These are phyloP conservation scores for Alternaria gansuensis DNA, from an alignment of 2,329 filamentous ascomycete species.

Conservation along the genomic window DNA sequence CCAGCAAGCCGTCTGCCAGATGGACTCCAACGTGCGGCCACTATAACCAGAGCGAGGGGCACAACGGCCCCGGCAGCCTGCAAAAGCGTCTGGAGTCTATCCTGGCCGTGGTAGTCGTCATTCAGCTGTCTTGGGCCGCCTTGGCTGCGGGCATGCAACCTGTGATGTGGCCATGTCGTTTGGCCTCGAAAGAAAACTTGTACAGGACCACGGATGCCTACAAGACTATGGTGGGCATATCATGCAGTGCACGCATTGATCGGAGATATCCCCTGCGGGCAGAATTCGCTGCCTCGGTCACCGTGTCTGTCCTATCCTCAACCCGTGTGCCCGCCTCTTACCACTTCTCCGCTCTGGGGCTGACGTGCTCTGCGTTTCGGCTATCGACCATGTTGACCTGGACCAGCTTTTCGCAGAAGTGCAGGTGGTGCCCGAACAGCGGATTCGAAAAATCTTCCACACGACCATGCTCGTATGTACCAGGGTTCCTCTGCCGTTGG, in stretches of 20 bases:
- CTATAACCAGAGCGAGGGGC: constrained; percentile 27
- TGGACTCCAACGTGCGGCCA: constrained; percentile 29
- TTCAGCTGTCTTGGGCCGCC: constrained; percentile 19
- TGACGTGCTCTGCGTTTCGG: constrained; percentile 46
- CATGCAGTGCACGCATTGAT: constrained; percentile 21
- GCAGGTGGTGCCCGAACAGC: constrained; percentile 33
- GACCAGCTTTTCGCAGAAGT: constrained; percentile 18
- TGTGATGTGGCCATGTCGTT: constrained; percentile 25
- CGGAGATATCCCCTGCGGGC: constrained; percentile 16
- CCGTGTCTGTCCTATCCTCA: constrained; percentile 28
- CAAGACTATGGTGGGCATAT: constrained; percentile 15
- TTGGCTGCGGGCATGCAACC: constrained; percentile 25
- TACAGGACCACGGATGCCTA: constrained; percentile 27
- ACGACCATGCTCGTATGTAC: constrained; percentile 10
- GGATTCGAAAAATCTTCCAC: constrained; percentile 23
- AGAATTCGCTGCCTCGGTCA: constrained; percentile 32
- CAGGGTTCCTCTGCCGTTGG: constrained; percentile 27
- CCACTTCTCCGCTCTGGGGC: constrained; percentile 36
- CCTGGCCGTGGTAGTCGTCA: constrained; percentile 10
- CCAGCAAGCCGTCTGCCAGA: constrained; percentile 28
- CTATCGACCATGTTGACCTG: constrained; percentile 33
- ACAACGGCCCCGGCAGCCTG: constrained; percentile 27
- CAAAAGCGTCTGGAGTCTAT: constrained; percentile 7
- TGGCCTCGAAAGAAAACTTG: constrained; percentile 9
- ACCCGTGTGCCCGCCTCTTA: constrained; percentile 35